Evolutionary conservation across 1,139 yeast species (phyloP).

Genomic region (Suhomyces terraborum): DNA sequence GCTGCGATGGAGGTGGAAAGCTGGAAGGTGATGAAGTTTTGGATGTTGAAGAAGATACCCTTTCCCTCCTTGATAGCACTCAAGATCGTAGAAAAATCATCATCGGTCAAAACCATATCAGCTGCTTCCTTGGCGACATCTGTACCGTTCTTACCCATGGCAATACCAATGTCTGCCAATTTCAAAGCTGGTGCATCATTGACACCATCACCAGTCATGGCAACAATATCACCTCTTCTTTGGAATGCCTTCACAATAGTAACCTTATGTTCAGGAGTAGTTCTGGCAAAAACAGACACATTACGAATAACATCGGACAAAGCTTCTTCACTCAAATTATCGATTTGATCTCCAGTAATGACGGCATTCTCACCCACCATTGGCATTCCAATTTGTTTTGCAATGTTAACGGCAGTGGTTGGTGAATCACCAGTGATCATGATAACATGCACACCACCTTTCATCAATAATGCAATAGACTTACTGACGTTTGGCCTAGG

Average conservation of each 20-base stretch:
- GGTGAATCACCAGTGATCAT: slow-evolving; percentile 98
- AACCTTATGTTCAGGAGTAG: slow-evolving; percentile 95
- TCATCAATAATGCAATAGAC: slow-evolving; percentile 71
- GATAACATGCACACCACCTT: slow-evolving; percentile 92
- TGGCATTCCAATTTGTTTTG: slow-evolving; percentile 90
- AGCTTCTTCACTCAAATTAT: slow-evolving; percentile 65
- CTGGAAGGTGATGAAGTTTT: slow-evolving; percentile 91
- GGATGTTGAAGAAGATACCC: slow-evolving; percentile 92
- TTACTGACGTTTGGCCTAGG: slow-evolving; percentile 82
- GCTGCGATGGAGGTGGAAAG: slow-evolving; percentile 96
- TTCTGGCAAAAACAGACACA: slow-evolving; percentile 92
- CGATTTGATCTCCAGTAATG: slow-evolving; percentile 81
- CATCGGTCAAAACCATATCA: slow-evolving; percentile 96
- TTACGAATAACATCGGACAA: slow-evolving; percentile 73
- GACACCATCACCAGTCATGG: slow-evolving; percentile 99
- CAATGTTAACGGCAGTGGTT: slow-evolving; percentile 88
- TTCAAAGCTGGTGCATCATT: slow-evolving; percentile 99
- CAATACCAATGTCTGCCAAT: slow-evolving; percentile 94
- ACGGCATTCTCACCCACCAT: slow-evolving; percentile 65
- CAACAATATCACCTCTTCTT: slow-evolving; percentile 91
- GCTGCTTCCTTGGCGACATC: slow-evolving; percentile 99
- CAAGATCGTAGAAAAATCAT: slow-evolving; percentile 89
- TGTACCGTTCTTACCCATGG: slow-evolving; percentile 96
- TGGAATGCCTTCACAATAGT: slow-evolving; percentile 90
- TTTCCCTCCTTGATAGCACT: slow-evolving; percentile 96